Evolutionary conservation across 306 rosid species (phyloP), one percentile per base, ranked within the genome.

Genomic region (Acacia crassicarpa): DNA sequence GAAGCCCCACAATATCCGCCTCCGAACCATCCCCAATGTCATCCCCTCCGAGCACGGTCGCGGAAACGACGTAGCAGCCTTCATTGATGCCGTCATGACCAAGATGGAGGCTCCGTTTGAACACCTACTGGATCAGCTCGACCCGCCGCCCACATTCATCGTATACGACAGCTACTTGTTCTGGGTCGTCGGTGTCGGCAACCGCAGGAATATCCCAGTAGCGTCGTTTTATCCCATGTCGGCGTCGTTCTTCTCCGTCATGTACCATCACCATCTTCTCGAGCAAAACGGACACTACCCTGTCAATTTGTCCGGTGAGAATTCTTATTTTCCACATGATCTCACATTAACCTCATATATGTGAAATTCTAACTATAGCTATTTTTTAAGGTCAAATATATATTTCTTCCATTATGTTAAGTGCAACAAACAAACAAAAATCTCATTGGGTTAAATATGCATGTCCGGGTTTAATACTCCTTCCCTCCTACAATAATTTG

Each of bases 61-160:
- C 16, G 86, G 83, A 8, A 79, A 73, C 3, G 85, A 91, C 84
- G 41, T 88, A 19, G 6, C 46, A 0, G 33, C 54, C 17, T 88
- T 91, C 82, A 8, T 79, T 0, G 88, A 82, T 23, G 76, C 92
- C 4, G 77, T 89, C 66, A 59, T 17, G 69, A 91, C 89, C 4
- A 84, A 85, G 33, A 86, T 91, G 93, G 90, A 91, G 86, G 82
- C 78, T 1, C 96, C 96, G 0, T 87, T 91, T 35, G 87, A 87
- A 38, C 74, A 9, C 17, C 67, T 91, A 0, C 84, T 91, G 5
- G 63, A 85, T 25, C 81, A 62, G 23, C 89, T 91, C 12, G 44
- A 86, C 33, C 79, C 82, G 32, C 78, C 65, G 6, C 84, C 86
- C 3, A 76, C 22, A 0, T 0, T 72, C 3, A 73, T 89, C 15